These are phyloP conservation scores for Leishmania tarentolae DNA, from an alignment of 208 protist species.

Conservation along the genomic window DNA sequence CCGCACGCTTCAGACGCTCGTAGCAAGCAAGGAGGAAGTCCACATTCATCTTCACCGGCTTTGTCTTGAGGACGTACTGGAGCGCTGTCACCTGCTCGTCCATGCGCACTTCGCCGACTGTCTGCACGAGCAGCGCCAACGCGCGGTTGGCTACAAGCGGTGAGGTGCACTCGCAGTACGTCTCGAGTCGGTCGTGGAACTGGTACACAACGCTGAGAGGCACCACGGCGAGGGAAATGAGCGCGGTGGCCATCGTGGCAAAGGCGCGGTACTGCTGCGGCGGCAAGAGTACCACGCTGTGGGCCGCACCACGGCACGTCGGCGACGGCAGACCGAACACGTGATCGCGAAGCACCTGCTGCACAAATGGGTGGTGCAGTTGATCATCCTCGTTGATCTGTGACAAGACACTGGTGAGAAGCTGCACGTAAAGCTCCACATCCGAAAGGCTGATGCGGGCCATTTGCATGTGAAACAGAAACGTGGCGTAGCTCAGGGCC, in stretches of 20 bases:
- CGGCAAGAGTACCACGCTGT: slow-evolving; percentile 81
- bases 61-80: slow-evolving; percentile 79
- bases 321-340: slow-evolving; percentile 88
- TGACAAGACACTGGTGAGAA: slow-evolving; percentile 65
- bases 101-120: slow-evolving; percentile 62
- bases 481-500: slow-evolving; percentile 85
- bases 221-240: slow-evolving; percentile 62
- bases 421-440: slow-evolving; percentile 86
- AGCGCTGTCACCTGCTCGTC: slow-evolving; percentile 82
- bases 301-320: slow-evolving; percentile 66
- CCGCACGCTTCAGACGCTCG: slow-evolving; percentile 83
- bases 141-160: slow-evolving; percentile 85
- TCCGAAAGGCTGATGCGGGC: slow-evolving; percentile 78
- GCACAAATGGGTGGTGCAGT: slow-evolving; percentile 81
- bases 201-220: slow-evolving; percentile 80
- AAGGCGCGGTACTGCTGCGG: slow-evolving; percentile 87
- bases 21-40: slow-evolving; percentile 91
- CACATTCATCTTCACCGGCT: slow-evolving; percentile 79
- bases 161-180: slow-evolving; percentile 65
- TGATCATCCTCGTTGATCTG: slow-evolving; percentile 68
- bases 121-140: slow-evolving; percentile 78
- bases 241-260: slow-evolving; percentile 57
- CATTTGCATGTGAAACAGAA: slow-evolving; percentile 93
- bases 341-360: slow-evolving; percentile 79
- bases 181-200: slow-evolving; percentile 81